Percentiles rank a stretch among this genome's conserved stretches.
Evolutionary conservation across 139 green algal species (phyloP).

Genomic region (Edaphochlamys debaryana): DNA sequence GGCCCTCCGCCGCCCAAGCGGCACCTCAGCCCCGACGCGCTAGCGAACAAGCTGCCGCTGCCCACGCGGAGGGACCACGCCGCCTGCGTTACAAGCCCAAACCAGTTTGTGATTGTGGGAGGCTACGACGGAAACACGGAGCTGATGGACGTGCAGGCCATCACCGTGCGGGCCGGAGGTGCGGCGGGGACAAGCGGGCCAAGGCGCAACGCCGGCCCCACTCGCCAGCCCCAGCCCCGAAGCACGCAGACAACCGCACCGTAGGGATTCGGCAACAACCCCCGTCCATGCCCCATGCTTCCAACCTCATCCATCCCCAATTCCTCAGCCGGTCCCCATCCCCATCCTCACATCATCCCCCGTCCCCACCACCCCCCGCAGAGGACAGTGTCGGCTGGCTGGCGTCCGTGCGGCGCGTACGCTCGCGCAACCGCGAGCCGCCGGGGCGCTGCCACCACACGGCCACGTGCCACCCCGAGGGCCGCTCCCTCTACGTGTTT

Average conservation of each 20-base stretch:
- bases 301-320: no score
- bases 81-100: constrained; percentile 42
- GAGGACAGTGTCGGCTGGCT: constrained; percentile 24
- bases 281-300: no score
- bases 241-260: no score
- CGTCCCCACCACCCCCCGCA: no score
- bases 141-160: constrained; percentile 34
- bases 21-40: no score
- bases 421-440: constrained; percentile 39
- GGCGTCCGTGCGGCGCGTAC: constrained; percentile 23
- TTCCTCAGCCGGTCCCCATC: no score
- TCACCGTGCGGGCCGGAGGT: constrained; percentile 24
- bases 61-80: constrained; percentile 37
- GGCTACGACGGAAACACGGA: constrained; percentile 54
- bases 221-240: no score
- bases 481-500: constrained; percentile 56
- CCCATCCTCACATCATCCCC: no score
- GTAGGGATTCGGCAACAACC: no score
- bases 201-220: no score
- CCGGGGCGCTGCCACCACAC: constrained; percentile 60
- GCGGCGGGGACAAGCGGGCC: no score
- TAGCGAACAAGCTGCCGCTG: constrained; percentile 35
- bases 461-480: constrained; percentile 9
- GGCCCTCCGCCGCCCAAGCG: no score
- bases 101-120: constrained; percentile 52